Conservation (phyloP, 176 grass and related monocot species). For the Carex pumila region DNA sequence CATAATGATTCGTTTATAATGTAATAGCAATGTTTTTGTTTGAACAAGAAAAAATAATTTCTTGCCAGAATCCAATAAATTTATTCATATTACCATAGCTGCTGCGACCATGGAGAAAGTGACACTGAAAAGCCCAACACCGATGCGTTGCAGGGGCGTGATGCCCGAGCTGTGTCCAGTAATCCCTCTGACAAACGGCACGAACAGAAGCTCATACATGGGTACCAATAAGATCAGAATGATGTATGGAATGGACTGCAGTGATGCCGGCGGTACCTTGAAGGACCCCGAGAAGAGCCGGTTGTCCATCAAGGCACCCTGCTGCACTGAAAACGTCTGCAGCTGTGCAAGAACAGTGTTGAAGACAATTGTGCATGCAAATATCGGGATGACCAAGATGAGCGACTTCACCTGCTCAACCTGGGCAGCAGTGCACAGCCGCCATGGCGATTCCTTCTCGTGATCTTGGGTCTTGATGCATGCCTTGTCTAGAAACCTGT, state of each 20-base stretch:
- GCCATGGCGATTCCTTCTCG: constrained; percentile 48
- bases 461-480: constrained; percentile 46
- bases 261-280: constrained; percentile 57
- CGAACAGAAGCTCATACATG: constrained; percentile 55
- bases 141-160: constrained; percentile 76
- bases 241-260: constrained; percentile 73
- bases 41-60: not conserved
- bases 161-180: constrained; percentile 48
- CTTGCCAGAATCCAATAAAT: not conserved
- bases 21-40: not conserved
- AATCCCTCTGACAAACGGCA: constrained; percentile 48
- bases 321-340: constrained; percentile 88
- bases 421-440: constrained; percentile 48
- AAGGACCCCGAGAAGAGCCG: constrained; percentile 31
- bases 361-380: constrained; percentile 83
- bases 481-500: constrained; percentile 75
- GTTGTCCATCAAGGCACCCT: constrained; percentile 60
- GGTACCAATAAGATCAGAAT: constrained; percentile 54
- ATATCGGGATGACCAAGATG: constrained; percentile 70
- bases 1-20: not conserved
- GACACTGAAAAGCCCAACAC: constrained; percentile 65
- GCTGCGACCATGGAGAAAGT: constrained; percentile 86
- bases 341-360: constrained; percentile 85
- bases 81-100: constrained; percentile 27
- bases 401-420: constrained; percentile 80